phyloP scores from a whole-genome alignment of 768 basidiomycete species.

The Leucocoprinus birnbaumii region DNA sequence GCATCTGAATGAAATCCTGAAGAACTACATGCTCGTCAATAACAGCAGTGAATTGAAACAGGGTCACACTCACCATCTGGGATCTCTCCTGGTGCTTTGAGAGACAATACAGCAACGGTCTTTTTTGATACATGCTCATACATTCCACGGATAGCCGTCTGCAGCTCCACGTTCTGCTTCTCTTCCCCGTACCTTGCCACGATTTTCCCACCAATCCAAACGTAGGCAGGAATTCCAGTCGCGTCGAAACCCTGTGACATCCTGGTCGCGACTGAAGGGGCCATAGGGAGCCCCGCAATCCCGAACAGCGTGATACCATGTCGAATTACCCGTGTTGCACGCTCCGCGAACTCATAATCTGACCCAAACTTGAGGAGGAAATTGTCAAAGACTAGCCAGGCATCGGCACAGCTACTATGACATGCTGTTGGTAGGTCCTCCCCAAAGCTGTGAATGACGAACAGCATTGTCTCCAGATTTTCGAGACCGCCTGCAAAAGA shows the following conservation, averaged over 20 bases:
- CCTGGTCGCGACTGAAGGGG: constrained; percentile 67
- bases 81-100: constrained; percentile 66
- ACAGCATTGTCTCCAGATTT: constrained; percentile 90
- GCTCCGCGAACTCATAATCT: constrained; percentile 76
- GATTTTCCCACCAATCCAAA: constrained; percentile 93
- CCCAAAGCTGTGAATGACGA: constrained; percentile 77
- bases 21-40: constrained; percentile 53
- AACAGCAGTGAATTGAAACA: background rate
- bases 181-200: constrained; percentile 75
- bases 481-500: constrained; percentile 71
- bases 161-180: constrained; percentile 41
- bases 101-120: constrained; percentile 62
- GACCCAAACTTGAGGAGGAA: constrained; percentile 79
- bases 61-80: constrained; percentile 73
- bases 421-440: constrained; percentile 82
- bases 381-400: constrained; percentile 80
- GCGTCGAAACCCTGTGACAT: constrained; percentile 79
- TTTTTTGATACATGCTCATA: constrained; percentile 79
- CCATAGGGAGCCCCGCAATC: constrained; percentile 57
- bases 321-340: constrained; percentile 79
- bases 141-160: constrained; percentile 53
- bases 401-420: constrained; percentile 71
- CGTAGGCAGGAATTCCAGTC: constrained; percentile 80
- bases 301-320: constrained; percentile 84
- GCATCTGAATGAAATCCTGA: constrained; percentile 89